A percentile compares a stretch with the other conserved stretches of the same genome.
Evolutionary conservation across 2,329 filamentous ascomycete genomes (phyloP).

Genomic region (Alternaria triticina): DNA sequence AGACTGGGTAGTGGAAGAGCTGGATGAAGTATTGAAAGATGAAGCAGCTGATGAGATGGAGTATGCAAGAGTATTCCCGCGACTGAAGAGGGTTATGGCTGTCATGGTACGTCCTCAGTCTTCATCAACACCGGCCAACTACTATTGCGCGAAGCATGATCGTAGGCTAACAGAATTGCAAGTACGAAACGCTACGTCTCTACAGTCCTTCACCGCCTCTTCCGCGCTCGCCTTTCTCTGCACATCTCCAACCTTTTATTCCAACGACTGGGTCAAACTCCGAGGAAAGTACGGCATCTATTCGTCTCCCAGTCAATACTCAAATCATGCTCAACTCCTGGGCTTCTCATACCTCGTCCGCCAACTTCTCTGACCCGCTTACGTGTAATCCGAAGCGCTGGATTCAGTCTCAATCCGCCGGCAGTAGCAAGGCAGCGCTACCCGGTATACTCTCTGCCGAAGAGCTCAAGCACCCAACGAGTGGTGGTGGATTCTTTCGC

Average conservation of each 20-base stretch:
- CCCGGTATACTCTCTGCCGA: background rate
- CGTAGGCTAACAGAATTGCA: background rate
- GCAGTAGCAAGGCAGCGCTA: background rate
- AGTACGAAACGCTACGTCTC: conserved; percentile 38
- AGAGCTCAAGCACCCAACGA: conserved; percentile 8
- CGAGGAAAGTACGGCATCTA: background rate
- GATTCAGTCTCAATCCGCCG: conserved; percentile 21
- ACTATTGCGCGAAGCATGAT: background rate
- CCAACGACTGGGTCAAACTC: background rate
- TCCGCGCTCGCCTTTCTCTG: conserved; percentile 13
- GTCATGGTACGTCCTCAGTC: conserved; percentile 52
- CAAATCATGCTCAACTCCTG: conserved; percentile 24
- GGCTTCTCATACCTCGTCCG: conserved; percentile 36
- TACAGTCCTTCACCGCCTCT: conserved; percentile 27
- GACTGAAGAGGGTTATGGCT: conserved; percentile 53
- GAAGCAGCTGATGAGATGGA: conserved; percentile 16
- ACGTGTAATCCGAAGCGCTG: conserved; percentile 46
- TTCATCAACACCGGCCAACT: background rate
- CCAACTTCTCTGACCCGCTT: conserved; percentile 30
- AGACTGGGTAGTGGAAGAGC: conserved; percentile 60
- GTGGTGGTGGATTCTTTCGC: conserved; percentile 47
- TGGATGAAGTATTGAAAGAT: conserved; percentile 46
- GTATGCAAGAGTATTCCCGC: conserved; percentile 55
- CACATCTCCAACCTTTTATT: conserved; percentile 5
- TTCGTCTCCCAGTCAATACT: conserved; percentile 13